These are phyloP conservation scores for Blastobotrys terrestris DNA, from an alignment of 805 yeast species.

Conservation along the genomic window DNA sequence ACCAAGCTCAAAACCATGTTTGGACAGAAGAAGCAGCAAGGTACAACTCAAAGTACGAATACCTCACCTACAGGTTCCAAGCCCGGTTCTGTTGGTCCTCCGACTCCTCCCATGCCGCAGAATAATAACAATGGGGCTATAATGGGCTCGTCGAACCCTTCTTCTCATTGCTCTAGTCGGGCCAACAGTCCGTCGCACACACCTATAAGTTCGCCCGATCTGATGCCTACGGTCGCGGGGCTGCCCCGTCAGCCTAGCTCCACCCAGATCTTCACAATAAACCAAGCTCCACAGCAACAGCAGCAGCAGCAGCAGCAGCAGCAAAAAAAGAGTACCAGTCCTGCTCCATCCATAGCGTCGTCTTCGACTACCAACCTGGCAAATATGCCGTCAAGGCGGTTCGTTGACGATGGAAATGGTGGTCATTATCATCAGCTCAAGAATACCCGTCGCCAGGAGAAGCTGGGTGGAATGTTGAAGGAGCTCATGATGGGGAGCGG, in stretches of 20 bases:
- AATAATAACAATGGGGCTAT: not conserved
- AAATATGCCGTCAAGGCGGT: slow-evolving; percentile 13
- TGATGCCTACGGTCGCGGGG: not conserved
- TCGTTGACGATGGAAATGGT: slow-evolving; percentile 43
- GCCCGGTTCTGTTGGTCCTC: not conserved
- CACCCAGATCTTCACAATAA: not conserved
- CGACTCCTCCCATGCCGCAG: not conserved
- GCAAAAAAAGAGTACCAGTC: not conserved
- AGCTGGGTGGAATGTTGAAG: slow-evolving; percentile 39
- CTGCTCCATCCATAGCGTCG: slow-evolving; percentile 4
- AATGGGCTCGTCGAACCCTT: not conserved
- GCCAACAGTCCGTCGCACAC: slow-evolving; percentile 4
- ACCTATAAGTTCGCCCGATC: not conserved
- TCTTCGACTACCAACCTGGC: not conserved
- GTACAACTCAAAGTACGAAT: not conserved
- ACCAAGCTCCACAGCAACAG: slow-evolving; percentile 5
- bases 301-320: not conserved
- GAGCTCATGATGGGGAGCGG: slow-evolving; percentile 44
- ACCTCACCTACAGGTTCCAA: not conserved
- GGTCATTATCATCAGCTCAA: slow-evolving; percentile 73
- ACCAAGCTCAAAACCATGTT: slow-evolving; percentile 15
- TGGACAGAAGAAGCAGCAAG: slow-evolving; percentile 3
- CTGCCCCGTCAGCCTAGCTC: slow-evolving; percentile 3
- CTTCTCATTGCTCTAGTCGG: not conserved
- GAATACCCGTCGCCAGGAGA: slow-evolving; percentile 48